Base-by-base conservation (phyloP, 352 stramenopile genomes). In the Phytophthora citricola region DNA sequence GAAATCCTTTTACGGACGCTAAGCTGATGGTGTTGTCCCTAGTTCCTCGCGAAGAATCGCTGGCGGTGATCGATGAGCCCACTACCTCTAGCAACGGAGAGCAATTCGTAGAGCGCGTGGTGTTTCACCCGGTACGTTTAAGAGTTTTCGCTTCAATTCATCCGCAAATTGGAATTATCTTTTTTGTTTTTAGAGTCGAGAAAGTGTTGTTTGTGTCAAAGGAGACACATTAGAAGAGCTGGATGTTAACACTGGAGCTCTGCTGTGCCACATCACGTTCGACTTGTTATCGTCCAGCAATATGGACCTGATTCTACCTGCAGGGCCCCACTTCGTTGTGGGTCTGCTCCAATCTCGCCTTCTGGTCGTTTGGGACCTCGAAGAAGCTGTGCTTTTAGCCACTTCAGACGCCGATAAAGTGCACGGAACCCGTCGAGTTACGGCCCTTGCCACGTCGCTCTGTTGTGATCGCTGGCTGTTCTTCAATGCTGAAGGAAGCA, bases 401-500 rank as follows among this genome's bases (percentile, higher is more conserved):
- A 71, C 91, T 29, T 77, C 77, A 3, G 84, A 94, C 36, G 53
- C 91, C 5, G 82, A 91, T 24, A 89, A 89, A 49, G 55, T 81
- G 24, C 78, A 84, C 26, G 54, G 57, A 31, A 54, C 40, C 40
- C 89, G 90, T 71, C 71, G 76, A 27, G 82, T 92, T 49, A 72
- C 64, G 4, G 76, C 77, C 5, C 56, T 92, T 40, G 69, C 83
- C 5, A 81, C 61, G 2, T 93, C 87, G 26, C 65, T 89, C 11
- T 89, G 78, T 51, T 61, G 50, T n/a, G 69, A 86, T 43, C 72
- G 75, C 8, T 91, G 79, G 75, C 26, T 95, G 22, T 93, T 93
- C 51, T 95, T 90, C 63, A 71, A 73, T 43, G 73, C 79, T 24
- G 87, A 95, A 53, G 87, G 79, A 6, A 93, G 85, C 71, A 83